These are phyloP conservation scores for Coemansia sp. DNA, from an alignment of 192 early-diverging fungal genomes.

Conservation along the genomic window DNA sequence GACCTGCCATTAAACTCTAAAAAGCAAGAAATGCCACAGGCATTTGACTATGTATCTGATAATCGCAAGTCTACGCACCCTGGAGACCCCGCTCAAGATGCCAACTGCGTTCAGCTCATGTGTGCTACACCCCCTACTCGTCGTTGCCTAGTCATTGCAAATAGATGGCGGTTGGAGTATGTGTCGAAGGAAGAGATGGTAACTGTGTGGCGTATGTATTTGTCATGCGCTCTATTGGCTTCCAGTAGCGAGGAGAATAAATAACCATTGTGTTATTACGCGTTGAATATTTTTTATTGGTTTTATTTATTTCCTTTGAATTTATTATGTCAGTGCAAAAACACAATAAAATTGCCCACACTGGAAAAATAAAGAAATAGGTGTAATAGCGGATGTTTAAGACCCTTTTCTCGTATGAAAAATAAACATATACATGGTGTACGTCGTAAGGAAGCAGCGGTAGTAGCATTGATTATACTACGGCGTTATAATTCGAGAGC, in stretches of 20 bases:
- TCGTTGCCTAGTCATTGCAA: slow-evolving; percentile 22
- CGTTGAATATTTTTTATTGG: background rate
- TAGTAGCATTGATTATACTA: too few species aligned
- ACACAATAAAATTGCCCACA: too few species aligned
- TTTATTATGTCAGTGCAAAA: too few species aligned
- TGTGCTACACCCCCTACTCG: slow-evolving; percentile 39
- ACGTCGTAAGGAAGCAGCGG: too few species aligned
- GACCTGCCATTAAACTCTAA: background rate
- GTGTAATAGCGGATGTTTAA: too few species aligned
- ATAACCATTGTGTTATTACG: background rate
- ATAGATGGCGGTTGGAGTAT: slow-evolving; percentile 39
- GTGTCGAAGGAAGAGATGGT: slow-evolving; percentile 32
- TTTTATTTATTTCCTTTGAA: background rate
- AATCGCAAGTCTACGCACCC: slow-evolving; percentile 16
- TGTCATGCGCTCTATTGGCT: slow-evolving; percentile 46
- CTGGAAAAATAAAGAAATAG: too few species aligned
- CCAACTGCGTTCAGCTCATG: slow-evolving; percentile 46
- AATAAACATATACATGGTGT: too few species aligned
- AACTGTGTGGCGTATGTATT: slow-evolving; percentile 51
- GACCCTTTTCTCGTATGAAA: too few species aligned
- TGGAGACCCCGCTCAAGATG: slow-evolving; percentile 3
- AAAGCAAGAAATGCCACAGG: slow-evolving; percentile 30
- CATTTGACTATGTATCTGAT: slow-evolving; percentile 38
- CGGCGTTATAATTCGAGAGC: too few species aligned
- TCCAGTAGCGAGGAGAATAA: slow-evolving; percentile 20